A percentile compares a stretch with the other conserved stretches of the same genome.
Conservation (phyloP, 2,329 filamentous ascomycete species). For the Orbilia quercus region DNA sequence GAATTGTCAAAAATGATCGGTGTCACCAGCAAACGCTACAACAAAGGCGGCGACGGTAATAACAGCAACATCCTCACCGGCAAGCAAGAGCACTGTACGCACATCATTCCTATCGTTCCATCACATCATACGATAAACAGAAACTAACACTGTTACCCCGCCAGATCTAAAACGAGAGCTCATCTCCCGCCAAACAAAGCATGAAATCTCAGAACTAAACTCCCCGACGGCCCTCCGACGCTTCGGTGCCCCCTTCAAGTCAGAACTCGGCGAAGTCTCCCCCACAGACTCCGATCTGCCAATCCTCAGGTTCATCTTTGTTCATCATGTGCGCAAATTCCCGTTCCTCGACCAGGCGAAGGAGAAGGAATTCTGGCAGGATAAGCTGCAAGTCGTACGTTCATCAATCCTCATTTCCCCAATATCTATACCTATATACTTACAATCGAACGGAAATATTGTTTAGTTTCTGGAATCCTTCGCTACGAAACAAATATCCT, state of each 20-base stretch:
- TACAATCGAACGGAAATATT: constrained; percentile 22
- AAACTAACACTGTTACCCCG: constrained; percentile 18
- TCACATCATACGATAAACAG: constrained; percentile 38
- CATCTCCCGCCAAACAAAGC: constrained; percentile 86
- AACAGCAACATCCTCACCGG: constrained; percentile 77
- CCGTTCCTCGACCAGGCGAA: constrained; percentile 95
- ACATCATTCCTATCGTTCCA: neutral
- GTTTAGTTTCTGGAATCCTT: constrained; percentile 99
- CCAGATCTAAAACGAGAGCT: constrained; percentile 95
- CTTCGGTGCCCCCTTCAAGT: constrained; percentile 95
- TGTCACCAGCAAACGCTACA: constrained; percentile 44
- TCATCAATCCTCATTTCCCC: constrained; percentile 27
- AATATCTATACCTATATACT: constrained; percentile 6
- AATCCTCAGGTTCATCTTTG: constrained; percentile 94
- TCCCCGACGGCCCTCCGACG: constrained; percentile 92
- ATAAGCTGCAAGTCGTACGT: constrained; percentile 87
- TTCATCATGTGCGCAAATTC: constrained; percentile 97
- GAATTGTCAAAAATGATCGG: constrained; percentile 26
- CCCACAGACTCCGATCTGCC: constrained; percentile 94
- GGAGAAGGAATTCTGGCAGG: constrained; percentile 99
- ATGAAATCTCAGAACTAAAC: constrained; percentile 91
- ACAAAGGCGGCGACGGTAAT: constrained; percentile 42
- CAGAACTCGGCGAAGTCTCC: constrained; percentile 89
- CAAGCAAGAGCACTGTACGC: constrained; percentile 96
- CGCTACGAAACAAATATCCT: constrained; percentile 95